Evolutionary conservation across 768 basidiomycete genomes (phyloP).

Genomic region (Suillus brevipes): DNA sequence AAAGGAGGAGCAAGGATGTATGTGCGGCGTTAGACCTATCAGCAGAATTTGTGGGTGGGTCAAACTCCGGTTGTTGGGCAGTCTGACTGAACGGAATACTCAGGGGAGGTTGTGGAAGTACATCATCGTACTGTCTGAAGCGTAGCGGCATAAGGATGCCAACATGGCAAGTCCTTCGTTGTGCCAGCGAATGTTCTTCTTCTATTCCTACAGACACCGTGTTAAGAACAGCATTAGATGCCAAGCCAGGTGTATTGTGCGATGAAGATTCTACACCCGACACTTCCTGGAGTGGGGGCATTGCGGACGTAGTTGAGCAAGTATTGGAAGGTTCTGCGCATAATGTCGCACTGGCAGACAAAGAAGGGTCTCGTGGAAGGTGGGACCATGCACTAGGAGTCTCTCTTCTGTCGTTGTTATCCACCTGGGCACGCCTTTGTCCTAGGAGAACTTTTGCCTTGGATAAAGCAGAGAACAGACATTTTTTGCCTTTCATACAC

Average conservation of each 20-base stretch:
- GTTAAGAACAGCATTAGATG: too few species aligned
- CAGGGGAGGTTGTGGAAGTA: constrained; percentile 4
- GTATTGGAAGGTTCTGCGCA: too few species aligned
- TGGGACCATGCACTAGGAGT: not conserved
- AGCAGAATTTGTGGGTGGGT: too few species aligned
- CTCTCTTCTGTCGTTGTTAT: not conserved
- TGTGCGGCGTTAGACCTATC: too few species aligned
- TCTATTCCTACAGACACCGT: not conserved
- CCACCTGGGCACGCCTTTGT: not conserved
- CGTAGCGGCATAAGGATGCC: not conserved
- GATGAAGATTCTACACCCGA: not conserved
- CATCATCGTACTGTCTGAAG: not conserved
- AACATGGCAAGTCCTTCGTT: not conserved
- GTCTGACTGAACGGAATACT: too few species aligned
- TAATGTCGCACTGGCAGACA: not conserved
- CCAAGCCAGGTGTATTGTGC: too few species aligned
- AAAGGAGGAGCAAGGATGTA: too few species aligned
- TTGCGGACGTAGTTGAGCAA: too few species aligned
- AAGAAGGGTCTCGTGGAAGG: rapidly evolving
- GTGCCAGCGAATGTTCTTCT: not conserved
- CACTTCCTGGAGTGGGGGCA: too few species aligned
- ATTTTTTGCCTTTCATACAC: not conserved
- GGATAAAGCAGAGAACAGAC: not conserved
- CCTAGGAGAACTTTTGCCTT: not conserved
- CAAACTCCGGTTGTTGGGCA: too few species aligned